Conservation (phyloP, 352 stramenopile genomes). For the Hyaloperonospora brassicae region DNA sequence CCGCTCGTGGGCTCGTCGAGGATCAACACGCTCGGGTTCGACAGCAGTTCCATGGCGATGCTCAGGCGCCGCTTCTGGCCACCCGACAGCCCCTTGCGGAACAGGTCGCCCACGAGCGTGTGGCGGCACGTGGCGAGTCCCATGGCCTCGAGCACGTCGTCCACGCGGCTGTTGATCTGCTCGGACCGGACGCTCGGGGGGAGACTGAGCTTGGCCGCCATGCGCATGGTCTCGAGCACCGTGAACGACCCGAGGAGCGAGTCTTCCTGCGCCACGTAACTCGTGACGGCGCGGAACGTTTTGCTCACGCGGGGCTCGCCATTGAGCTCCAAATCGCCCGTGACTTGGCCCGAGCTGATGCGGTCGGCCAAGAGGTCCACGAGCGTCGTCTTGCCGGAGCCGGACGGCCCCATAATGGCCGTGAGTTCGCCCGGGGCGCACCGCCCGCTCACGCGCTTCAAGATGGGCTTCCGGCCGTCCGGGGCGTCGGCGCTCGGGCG, state of each 20-base stretch:
- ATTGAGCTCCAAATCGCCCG: constrained; percentile 47
- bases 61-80: constrained; percentile 72
- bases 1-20: constrained; percentile 71
- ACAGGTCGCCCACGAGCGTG: constrained; percentile 70
- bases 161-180: constrained; percentile 30
- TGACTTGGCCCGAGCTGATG: constrained; percentile 35
- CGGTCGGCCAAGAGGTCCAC: constrained; percentile 58
- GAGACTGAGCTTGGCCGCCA: constrained; percentile 53
- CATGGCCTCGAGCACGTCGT: constrained; percentile 51
- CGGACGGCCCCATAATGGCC: constrained; percentile 57
- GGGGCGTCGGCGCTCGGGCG: not conserved
- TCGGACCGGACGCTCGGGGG: constrained; percentile 22
- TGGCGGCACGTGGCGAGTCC: constrained; percentile 32
- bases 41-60: constrained; percentile 75
- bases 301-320: constrained; percentile 25
- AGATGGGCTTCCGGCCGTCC: constrained; percentile 31
- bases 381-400: constrained; percentile 53
- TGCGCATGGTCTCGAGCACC: constrained; percentile 53
- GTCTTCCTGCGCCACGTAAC: constrained; percentile 68
- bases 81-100: constrained; percentile 62
- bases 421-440: constrained; percentile 45
- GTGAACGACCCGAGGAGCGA: constrained; percentile 59
- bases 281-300: constrained; percentile 37
- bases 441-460: constrained; percentile 48
- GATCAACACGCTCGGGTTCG: constrained; percentile 62